phyloP scores from a whole-genome alignment of 495 filamentous ascomycete species.

The Tricharina praecox region DNA sequence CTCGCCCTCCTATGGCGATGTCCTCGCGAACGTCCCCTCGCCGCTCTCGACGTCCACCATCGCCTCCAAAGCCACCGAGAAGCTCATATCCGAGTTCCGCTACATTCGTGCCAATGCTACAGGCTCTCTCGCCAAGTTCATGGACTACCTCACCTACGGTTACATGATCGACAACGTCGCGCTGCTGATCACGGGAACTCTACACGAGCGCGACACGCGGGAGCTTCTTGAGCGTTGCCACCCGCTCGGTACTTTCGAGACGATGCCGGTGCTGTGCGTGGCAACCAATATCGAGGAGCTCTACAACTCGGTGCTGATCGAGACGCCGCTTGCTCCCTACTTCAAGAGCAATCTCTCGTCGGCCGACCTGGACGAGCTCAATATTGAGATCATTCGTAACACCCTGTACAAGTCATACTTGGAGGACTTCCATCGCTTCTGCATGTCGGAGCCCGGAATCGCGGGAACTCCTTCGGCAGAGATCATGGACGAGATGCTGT shows the following conservation, averaged over 20 bases:
- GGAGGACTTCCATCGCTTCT: constrained; percentile 88
- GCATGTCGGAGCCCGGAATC: constrained; percentile 71
- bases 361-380: constrained; percentile 93
- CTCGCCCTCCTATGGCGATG: constrained; percentile 89
- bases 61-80: constrained; percentile 88
- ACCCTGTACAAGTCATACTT: constrained; percentile 99
- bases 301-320: constrained; percentile 92
- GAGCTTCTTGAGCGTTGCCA: constrained; percentile 93
- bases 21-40: constrained; percentile 81
- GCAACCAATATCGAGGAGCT: constrained; percentile 96
- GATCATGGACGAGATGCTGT: constrained; percentile 83
- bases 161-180: constrained; percentile 99
- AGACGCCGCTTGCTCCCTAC: constrained; percentile 87
- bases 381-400: constrained; percentile 98
- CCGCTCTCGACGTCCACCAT: constrained; percentile 93
- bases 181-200: constrained; percentile 90
- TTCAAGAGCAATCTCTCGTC: constrained; percentile 92
- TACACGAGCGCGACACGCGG: constrained; percentile 92
- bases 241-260: constrained; percentile 96
- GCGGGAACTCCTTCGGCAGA: constrained; percentile 76
- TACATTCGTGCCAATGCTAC: constrained; percentile 86
- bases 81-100: constrained; percentile 91
- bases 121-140: constrained; percentile 77
- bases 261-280: constrained; percentile 92
- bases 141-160: constrained; percentile 93